Evolutionary conservation across 768 basidiomycete species (phyloP), one percentile per base, ranked within the genome.

Genomic region (Tephrocybe rancida): DNA sequence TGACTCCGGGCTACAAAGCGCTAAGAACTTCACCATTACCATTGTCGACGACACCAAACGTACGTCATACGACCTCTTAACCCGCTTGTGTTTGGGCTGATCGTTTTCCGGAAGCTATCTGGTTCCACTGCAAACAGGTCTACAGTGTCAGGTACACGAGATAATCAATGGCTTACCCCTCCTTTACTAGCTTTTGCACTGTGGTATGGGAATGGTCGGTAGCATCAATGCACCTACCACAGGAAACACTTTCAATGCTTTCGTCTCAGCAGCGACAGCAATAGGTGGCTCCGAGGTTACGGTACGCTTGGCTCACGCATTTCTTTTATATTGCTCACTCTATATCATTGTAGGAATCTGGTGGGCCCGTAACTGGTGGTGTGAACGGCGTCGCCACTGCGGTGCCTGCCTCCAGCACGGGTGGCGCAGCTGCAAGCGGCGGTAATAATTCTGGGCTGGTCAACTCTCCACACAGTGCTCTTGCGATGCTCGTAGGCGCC

Each of bases 101-200:
- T 14, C 44, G 54, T 38, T 4, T 21, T 16, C 35, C 18, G 41
- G 48, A 1, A 83, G 80, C 81, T 18, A 78, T 84, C 50, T 84
- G 77, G 76, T 83, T 77, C 77, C 76, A 77, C 62, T 83, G 82
- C 71, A 81, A 82, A 64, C 65, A 70, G 50, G 71, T 70, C 48
- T 26, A 29, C 25, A 19, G 34, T 26, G 9, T 24, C 5, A 39
- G 26, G 19, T 16, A 10, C 29, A 27, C 8, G 19, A 13, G 1
- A 18, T 29, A 26, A 30, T 24, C 37, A 6, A 34, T 34, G 24
- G 27, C 38, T 44, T 8, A 26, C 21, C 42, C 27, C 6, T 6
- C 7, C 13, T 52, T 26, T 42, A 69, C 63, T 3, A 53, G 46
- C 61, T 9, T 35, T 30, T 2, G 19, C 81, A 84, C 61, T 84